Conservation (phyloP, 306 rosid species). For the Castanea crenata region DNA sequence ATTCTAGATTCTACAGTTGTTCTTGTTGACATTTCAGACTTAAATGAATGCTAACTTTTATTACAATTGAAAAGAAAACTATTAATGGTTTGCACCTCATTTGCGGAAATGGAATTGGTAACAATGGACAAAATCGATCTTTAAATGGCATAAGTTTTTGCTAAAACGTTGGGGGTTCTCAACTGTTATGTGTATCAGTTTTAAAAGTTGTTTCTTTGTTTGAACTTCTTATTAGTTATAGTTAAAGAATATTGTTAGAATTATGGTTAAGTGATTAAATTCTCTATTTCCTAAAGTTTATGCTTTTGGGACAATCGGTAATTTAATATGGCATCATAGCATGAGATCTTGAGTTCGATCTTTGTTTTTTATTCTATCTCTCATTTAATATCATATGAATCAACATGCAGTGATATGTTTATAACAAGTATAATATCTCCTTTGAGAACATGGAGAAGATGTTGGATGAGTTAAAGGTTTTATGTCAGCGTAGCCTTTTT, state of each 20-base stretch:
- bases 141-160: not conserved
- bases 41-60: conserved; percentile 1
- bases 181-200: not conserved
- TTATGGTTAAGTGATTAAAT: too few relatives aligned
- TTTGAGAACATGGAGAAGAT: too few relatives aligned
- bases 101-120: conserved; percentile 5
- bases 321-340: too few relatives aligned
- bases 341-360: too few relatives aligned
- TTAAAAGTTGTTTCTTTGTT: not conserved
- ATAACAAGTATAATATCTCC: too few relatives aligned
- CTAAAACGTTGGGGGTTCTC: not conserved
- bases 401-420: not conserved
- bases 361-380: too few relatives aligned
- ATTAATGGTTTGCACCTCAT: not conserved
- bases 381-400: not conserved
- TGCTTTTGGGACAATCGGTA: too few relatives aligned
- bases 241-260: not conserved
- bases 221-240: conserved; percentile 4
- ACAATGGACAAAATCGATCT: not conserved
- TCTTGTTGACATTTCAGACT: conserved; percentile 11
- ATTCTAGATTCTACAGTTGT: conserved; percentile 3
- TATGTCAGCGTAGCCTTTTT: too few relatives aligned
- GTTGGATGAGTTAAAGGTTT: too few relatives aligned
- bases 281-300: too few relatives aligned
- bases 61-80: not conserved